Conservation (phyloP, 352 stramenopile species). For the Phytophthora pseudosyringae region DNA sequence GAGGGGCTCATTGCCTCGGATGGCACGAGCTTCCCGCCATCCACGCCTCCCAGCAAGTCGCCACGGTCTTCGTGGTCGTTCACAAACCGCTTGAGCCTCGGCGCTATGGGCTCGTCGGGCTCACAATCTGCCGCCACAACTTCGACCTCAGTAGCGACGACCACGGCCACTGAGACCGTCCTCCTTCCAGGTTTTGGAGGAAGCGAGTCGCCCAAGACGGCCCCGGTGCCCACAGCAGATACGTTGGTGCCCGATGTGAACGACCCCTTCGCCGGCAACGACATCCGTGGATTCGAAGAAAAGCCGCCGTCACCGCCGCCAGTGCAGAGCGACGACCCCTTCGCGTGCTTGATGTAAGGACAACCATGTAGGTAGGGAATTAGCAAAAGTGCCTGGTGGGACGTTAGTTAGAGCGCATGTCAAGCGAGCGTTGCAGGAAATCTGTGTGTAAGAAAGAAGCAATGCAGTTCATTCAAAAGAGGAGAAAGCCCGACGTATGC, state of each 20-base stretch:
- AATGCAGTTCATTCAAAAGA: slow-evolving; percentile 41
- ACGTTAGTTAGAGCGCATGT: slow-evolving; percentile 29
- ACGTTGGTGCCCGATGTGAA: slow-evolving; percentile 35
- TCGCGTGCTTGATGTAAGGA: slow-evolving; percentile 63
- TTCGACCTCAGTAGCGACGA: slow-evolving; percentile 13
- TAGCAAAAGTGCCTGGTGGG: slow-evolving; percentile 10
- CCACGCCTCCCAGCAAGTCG: slow-evolving; percentile 46
- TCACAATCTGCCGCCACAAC: slow-evolving; percentile 20
- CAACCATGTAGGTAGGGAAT: slow-evolving; percentile 7
- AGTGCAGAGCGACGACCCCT: slow-evolving; percentile 64
- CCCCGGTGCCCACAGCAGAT: slow-evolving; percentile 16
- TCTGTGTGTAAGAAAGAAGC: slow-evolving; percentile 27
- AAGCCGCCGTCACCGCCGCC: slow-evolving; percentile 37
- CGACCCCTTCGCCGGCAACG: slow-evolving; percentile 72
- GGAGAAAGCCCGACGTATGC: neutral
- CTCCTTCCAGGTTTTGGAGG: slow-evolving; percentile 27
- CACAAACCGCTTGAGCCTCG: slow-evolving; percentile 37
- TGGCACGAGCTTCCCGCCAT: slow-evolving; percentile 39
- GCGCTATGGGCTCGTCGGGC: slow-evolving; percentile 29
- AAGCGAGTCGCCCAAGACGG: slow-evolving; percentile 10
- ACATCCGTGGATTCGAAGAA: slow-evolving; percentile 61
- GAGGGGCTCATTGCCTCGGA: slow-evolving; percentile 32
- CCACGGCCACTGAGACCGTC: slow-evolving; percentile 14
- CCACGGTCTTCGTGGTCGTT: slow-evolving; percentile 48
- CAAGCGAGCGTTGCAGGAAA: slow-evolving; percentile 17